Evolutionary conservation across 495 filamentous ascomycete species (phyloP), one percentile per base, ranked within the genome.

Genomic region (Lophiostoma macrostomum): DNA sequence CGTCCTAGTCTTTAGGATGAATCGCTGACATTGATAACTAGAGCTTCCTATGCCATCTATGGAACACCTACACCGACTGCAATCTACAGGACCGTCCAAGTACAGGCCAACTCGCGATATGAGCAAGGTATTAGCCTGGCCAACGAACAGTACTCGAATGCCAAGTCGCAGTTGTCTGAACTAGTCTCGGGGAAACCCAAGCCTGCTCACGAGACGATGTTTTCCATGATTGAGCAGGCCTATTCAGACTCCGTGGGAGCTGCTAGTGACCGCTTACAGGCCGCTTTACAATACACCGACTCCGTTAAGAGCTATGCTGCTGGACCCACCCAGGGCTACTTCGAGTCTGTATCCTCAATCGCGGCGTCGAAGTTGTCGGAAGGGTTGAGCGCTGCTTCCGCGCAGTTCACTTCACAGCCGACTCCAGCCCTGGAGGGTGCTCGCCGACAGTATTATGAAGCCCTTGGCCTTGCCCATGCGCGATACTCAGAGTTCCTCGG

Each of bases 361-460:
- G 86, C 84, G 1, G 77, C 84, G 0, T 80, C 81, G 23, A 77
- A 76, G 32, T 73, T 88, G 14, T 74, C 76, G 23, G 80, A 87
- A 63, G 85, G 80, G 27, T 73, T 85, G 10, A 77, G 71, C 37
- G 70, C 73, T 51, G 86, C 88, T 13, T 83, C 82, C 32, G 76
- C 80, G 52, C 84, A 86, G 61, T 83, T 82, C 20, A 73, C 80
- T 6, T 73, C 77, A 4, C 80, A 83, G 4, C 76, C 79, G 4
- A 80, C 78, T 11, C 66, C 74, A 35, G 71, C 73, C 13, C 72
- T 86, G 7, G 72, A 80, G 16, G 78, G 82, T 48, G 82, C 84
- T 23, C 81, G 80, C 54, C 73, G 81, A 45, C 84, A 83, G 56
- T 93, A 90, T 65, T 90, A 90, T 58, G 83, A 88, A 48, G 85